Conservation (phyloP, 2,329 filamentous ascomycete genomes). For the Fusarium foetens region DNA sequence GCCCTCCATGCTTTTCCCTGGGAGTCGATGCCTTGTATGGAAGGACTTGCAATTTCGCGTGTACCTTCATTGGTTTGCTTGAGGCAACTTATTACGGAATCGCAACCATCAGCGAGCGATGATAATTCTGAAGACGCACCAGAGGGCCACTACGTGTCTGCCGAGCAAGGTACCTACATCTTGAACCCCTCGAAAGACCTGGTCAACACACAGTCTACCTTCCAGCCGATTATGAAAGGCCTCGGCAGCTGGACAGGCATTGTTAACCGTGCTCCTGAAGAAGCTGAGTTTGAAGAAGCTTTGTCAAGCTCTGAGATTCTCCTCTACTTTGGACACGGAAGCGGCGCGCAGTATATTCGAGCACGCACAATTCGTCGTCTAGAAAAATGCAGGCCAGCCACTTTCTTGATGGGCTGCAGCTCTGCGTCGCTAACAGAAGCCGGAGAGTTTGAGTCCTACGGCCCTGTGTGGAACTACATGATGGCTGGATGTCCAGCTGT, state of each 20-base stretch:
- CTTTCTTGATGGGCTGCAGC: constrained; percentile 94
- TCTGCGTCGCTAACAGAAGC: constrained; percentile 81
- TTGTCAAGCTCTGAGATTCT: constrained; percentile 76
- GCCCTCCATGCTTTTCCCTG: constrained; percentile 91
- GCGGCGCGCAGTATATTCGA: constrained; percentile 92
- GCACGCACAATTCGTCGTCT: constrained; percentile 83
- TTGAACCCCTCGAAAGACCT: constrained; percentile 91
- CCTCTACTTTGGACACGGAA: constrained; percentile 96
- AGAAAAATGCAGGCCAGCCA: constrained; percentile 76
- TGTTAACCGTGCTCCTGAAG: constrained; percentile 74
- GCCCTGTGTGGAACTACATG: constrained; percentile 91
- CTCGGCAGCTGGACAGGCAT: constrained; percentile 80
- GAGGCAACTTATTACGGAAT: constrained; percentile 75
- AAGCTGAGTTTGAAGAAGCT: constrained; percentile 77
- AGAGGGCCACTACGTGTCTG: constrained; percentile 65
- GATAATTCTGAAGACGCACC: constrained; percentile 25
- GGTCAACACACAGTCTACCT: constrained; percentile 78
- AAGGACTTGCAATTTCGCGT: constrained; percentile 81
- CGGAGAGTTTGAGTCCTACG: constrained; percentile 90
- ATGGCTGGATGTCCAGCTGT: constrained; percentile 87
- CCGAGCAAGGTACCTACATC: constrained; percentile 75
- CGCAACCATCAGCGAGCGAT: constrained; percentile 32
- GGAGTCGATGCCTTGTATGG: constrained; percentile 92
- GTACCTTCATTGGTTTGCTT: constrained; percentile 88
- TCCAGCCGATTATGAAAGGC: constrained; percentile 70